A percentile compares a stretch with the other conserved stretches of the same genome.
Conservation (phyloP, 1,139 yeast genomes). For the Sugiyamaella sp. region DNA sequence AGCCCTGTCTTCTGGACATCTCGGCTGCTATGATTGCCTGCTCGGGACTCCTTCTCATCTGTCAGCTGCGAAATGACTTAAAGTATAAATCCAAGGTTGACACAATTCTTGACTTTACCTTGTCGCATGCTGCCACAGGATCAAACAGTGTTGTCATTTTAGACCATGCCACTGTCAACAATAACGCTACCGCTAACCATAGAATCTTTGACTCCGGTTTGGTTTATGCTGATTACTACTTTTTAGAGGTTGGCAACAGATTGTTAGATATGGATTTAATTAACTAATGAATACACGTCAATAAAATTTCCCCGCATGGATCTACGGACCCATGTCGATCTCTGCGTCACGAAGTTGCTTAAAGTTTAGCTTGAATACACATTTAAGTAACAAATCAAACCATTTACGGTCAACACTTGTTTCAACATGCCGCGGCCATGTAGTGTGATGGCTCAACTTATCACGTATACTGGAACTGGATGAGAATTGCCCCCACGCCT, state of each 20-base stretch:
- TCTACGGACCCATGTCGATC: too few species aligned
- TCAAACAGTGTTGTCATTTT: constrained; percentile 36
- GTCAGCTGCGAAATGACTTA: constrained; percentile 29
- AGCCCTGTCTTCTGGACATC: constrained; percentile 34
- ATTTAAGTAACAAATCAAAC: too few species aligned
- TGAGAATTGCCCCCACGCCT: too few species aligned
- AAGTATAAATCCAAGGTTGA: constrained; percentile 22
- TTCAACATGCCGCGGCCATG: too few species aligned
- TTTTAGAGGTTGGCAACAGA: constrained; percentile 28
- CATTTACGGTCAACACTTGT: too few species aligned
- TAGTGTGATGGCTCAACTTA: too few species aligned
- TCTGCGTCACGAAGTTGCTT: too few species aligned
- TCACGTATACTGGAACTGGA: too few species aligned
- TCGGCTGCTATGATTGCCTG: constrained; percentile 42
- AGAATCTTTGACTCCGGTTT: constrained; percentile 32
- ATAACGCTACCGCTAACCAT: constrained; percentile 33
- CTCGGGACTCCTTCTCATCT: constrained; percentile 37
- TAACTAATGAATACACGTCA: background rate
- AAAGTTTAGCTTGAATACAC: too few species aligned
- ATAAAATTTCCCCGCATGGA: too few species aligned
- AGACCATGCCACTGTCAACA: constrained; percentile 37
- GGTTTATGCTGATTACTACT: constrained; percentile 30
- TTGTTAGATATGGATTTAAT: constrained; percentile 26
- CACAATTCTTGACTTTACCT: constrained; percentile 20
- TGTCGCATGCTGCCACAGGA: constrained; percentile 29